Conservation (phyloP, 148 eudicot genomes). For the Amaranthus hypochondriacus region DNA sequence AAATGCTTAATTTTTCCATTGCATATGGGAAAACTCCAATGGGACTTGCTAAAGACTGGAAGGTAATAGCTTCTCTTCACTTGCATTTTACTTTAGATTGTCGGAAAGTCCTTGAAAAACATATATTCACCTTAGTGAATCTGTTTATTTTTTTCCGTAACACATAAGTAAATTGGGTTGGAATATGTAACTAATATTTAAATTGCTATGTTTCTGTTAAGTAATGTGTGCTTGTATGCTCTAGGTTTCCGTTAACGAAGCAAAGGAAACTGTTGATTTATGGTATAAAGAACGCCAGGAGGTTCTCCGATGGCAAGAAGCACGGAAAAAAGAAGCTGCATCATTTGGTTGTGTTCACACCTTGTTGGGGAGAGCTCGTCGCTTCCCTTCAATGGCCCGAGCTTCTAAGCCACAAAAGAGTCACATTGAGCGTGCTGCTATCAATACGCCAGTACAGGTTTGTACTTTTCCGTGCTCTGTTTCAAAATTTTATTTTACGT, state of each 20-base stretch:
- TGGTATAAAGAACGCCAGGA: constrained; percentile 93
- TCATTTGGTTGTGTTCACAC: constrained; percentile 53
- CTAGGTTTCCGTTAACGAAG: constrained; percentile 88
- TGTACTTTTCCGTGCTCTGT: background rate
- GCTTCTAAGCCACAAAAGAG: constrained; percentile 43
- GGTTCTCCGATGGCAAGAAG: constrained; percentile 76
- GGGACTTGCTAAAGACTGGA: constrained; percentile 97
- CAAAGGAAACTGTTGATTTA: constrained; percentile 76
- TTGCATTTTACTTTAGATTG: background rate
- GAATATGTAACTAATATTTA: background rate
- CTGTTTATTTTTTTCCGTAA: background rate
- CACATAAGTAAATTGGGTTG: background rate
- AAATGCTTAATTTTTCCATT: constrained; percentile 99
- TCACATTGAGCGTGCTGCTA: constrained; percentile 98
- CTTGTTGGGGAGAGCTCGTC: constrained; percentile 79
- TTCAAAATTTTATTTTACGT: background rate
- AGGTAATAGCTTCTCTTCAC: constrained; percentile 43
- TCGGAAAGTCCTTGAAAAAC: background rate
- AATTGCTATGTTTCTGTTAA: background rate
- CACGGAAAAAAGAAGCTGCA: constrained; percentile 64
- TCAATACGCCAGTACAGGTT: constrained; percentile 98
- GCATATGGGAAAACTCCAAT: constrained; percentile 91
- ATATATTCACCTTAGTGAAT: background rate
- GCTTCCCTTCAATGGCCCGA: constrained; percentile 52
- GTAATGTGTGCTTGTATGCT: constrained; percentile 3